Evolutionary conservation across 1,284 basidiomycete species (phyloP).

Genomic region (Ustilago crameri): DNA sequence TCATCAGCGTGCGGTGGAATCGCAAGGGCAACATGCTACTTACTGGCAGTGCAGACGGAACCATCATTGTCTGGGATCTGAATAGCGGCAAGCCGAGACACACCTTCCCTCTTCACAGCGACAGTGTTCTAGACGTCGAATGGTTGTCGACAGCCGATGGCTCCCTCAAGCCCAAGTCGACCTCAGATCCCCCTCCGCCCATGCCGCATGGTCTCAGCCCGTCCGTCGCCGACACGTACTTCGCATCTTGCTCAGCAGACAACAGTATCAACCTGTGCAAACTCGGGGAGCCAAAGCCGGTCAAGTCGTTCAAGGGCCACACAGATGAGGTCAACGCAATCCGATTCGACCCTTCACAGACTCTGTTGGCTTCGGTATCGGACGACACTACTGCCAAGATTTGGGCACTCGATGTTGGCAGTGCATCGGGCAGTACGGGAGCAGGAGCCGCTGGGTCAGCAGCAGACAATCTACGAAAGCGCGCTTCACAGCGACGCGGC

Average conservation of each 20-base stretch:
- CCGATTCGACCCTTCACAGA: constrained; percentile 65
- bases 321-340: constrained; percentile 67
- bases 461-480: constrained; percentile 37
- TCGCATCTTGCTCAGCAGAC: constrained; percentile 67
- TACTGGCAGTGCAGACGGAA: constrained; percentile 64
- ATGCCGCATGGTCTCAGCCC: constrained; percentile 51
- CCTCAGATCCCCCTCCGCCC: constrained; percentile 39
- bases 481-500: constrained; percentile 46
- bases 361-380: constrained; percentile 63
- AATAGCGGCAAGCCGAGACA: constrained; percentile 65
- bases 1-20: constrained; percentile 67
- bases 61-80: constrained; percentile 68
- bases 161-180: constrained; percentile 35
- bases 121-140: constrained; percentile 65
- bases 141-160: constrained; percentile 61
- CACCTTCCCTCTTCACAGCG: constrained; percentile 63
- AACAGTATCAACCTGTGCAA: constrained; percentile 64
- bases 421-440: constrained; percentile 16
- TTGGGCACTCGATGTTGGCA: constrained; percentile 58
- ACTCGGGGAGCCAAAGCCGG: constrained; percentile 63
- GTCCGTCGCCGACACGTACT: constrained; percentile 55
- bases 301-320: constrained; percentile 63
- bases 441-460: constrained; percentile 13
- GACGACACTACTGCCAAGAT: constrained; percentile 64
- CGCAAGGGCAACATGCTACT: constrained; percentile 65